A percentile compares a stretch with the other conserved stretches of the same genome.
Evolutionary conservation across 2,329 filamentous ascomycete genomes (phyloP).

Genomic region (Fusarium sp.): DNA sequence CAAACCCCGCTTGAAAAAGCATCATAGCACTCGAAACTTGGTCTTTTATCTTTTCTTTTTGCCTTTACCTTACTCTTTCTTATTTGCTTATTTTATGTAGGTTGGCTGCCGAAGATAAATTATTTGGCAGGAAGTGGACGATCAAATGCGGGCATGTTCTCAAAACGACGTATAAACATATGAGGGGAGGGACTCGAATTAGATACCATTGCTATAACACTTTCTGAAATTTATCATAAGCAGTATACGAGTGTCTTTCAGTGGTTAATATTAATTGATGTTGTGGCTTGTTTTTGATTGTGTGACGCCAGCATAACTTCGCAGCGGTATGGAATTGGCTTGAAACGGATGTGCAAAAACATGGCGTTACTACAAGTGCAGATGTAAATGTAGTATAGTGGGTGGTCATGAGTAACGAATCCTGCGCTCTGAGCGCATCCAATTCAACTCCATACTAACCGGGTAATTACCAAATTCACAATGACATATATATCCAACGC

Average conservation of each 20-base stretch:
- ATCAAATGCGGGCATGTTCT: background rate
- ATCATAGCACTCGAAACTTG: background rate
- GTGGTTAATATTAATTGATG: background rate
- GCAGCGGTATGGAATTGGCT: background rate
- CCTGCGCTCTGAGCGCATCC: background rate
- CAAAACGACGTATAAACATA: conserved; percentile 9
- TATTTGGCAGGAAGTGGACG: conserved; percentile 3
- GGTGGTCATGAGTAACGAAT: background rate
- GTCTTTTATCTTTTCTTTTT: background rate
- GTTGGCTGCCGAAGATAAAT: conserved; percentile 7
- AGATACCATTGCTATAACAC: conserved; percentile 8
- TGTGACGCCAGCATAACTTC: no score
- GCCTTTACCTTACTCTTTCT: conserved; percentile 20
- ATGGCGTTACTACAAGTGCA: background rate
- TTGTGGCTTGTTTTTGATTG: background rate
- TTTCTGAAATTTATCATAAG: background rate
- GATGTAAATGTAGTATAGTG: background rate
- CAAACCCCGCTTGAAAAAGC: conserved; percentile 13
- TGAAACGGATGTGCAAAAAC: background rate
- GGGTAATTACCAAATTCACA: conserved; percentile 1
- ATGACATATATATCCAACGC: conserved; percentile 7
- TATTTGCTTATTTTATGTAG: conserved; percentile 13
- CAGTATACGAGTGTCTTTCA: background rate
- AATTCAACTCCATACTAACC: conserved; percentile 29
- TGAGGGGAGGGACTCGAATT: background rate